Percentiles rank a stretch among this genome's conserved stretches.
Conservation (phyloP, 441 rosid species). For the Dalechampia spathulata region DNA sequence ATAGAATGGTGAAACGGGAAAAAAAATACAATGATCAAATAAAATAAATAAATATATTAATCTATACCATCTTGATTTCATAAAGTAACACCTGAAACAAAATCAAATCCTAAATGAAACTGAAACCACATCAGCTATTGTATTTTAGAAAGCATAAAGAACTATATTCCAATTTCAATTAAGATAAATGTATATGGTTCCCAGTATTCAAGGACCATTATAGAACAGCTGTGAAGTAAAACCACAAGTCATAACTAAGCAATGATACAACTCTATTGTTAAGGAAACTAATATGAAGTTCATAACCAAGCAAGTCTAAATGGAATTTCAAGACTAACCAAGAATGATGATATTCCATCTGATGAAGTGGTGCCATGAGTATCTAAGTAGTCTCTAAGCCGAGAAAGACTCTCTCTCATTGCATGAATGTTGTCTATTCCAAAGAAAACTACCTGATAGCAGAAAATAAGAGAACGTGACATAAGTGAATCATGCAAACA, state of each 20-base stretch:
- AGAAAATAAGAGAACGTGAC: slow-evolving; percentile 8
- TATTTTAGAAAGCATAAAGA: slow-evolving; percentile 5
- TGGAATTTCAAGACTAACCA: slow-evolving; percentile 49
- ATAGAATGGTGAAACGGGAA: too few relatives aligned
- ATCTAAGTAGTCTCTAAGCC: slow-evolving; percentile 97
- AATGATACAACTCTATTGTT: neutral
- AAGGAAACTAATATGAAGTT: neutral
- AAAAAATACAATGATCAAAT: too few relatives aligned
- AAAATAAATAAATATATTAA: too few relatives aligned
- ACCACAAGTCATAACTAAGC: neutral
- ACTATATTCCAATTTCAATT: neutral
- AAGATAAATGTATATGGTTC: neutral
- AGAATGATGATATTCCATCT: slow-evolving; percentile 95
- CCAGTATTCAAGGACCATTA: neutral
- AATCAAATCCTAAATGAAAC: too few relatives aligned
- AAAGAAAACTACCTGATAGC: slow-evolving; percentile 76
- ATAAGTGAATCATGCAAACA: slow-evolving; percentile 13
- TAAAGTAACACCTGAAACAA: too few relatives aligned
- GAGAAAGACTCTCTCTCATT: slow-evolving; percentile 96
- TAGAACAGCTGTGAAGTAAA: neutral
- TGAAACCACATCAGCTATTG: too few relatives aligned
- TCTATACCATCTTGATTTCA: too few relatives aligned
- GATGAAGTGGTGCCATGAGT: slow-evolving; percentile 95
- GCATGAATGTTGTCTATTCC: slow-evolving; percentile 99
- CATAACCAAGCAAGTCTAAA: neutral